These are phyloP conservation scores for Tricholoma sp. DNA, from an alignment of 768 basidiomycete genomes.

Conservation along the genomic window DNA sequence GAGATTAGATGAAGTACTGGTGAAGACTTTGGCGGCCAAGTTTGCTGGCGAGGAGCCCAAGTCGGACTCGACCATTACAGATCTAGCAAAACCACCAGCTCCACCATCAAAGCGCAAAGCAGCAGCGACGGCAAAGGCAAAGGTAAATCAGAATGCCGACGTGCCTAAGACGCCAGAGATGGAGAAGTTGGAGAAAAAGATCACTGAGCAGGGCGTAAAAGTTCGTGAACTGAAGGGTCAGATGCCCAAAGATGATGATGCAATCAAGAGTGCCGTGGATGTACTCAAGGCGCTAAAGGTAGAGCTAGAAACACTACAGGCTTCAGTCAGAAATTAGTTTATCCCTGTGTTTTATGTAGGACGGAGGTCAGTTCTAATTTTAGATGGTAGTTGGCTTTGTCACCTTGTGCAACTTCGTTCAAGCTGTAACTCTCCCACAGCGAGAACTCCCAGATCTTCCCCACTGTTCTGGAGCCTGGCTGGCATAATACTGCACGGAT, in stretches of 20 bases:
- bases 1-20: conserved; percentile 89
- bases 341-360: background rate
- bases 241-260: conserved; percentile 55
- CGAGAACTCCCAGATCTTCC: too few relatives aligned
- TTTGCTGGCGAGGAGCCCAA: conserved; percentile 65
- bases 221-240: conserved; percentile 71
- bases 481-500: too few relatives aligned
- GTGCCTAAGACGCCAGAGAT: conserved; percentile 72
- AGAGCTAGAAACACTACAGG: conserved; percentile 48
- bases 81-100: conserved; percentile 39
- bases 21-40: conserved; percentile 70
- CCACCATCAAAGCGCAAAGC: conserved; percentile 52
- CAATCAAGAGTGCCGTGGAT: conserved; percentile 57
- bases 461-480: too few relatives aligned
- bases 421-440: too few relatives aligned
- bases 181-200: conserved; percentile 65
- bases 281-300: conserved; percentile 62
- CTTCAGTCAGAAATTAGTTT: conserved; percentile 8
- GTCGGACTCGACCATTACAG: conserved; percentile 26
- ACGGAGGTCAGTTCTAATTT: background rate
- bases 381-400: background rate
- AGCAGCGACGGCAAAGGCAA: conserved; percentile 41
- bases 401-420: too few relatives aligned
- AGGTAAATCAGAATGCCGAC: conserved; percentile 31
- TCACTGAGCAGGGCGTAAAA: conserved; percentile 69